Conservation (phyloP, 192 early-diverging fungal genomes). For the Endogone sp. region DNA sequence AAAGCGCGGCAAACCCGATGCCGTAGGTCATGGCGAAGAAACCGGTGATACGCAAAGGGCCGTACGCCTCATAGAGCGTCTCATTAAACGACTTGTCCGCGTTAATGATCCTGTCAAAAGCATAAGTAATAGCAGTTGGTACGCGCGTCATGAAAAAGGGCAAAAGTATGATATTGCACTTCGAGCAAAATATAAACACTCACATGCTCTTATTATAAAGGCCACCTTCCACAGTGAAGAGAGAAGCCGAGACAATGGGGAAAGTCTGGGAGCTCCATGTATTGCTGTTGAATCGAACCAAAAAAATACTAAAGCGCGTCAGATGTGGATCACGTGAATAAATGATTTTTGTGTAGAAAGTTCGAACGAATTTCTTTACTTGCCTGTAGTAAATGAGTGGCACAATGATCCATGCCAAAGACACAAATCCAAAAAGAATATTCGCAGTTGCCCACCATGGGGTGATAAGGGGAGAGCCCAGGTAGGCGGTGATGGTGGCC, state of each 20-base stretch:
- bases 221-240: constrained; percentile 32
- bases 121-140: constrained; percentile 29
- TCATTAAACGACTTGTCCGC: constrained; percentile 33
- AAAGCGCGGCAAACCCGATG: constrained; percentile 51
- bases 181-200: constrained; percentile 30
- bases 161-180: constrained; percentile 48
- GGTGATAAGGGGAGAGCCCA: constrained; percentile 25
- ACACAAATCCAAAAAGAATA: constrained; percentile 34
- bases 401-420: constrained; percentile 30
- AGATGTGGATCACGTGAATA: constrained; percentile 28
- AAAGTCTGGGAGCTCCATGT: constrained; percentile 40
- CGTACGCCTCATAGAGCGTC: constrained; percentile 35
- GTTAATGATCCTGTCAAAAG: constrained; percentile 36
- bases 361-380: constrained; percentile 25
- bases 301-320: background rate
- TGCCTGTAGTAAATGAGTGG: constrained; percentile 28
- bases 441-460: constrained; percentile 34
- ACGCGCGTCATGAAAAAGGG: constrained; percentile 54
- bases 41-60: constrained; percentile 41
- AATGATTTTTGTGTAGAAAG: constrained; percentile 16
- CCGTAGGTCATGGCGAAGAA: constrained; percentile 49
- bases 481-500: constrained; percentile 24
- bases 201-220: constrained; percentile 22
- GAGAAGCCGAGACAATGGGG: constrained; percentile 33
- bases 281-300: constrained; percentile 41